These are phyloP conservation scores for Parmales sp. DNA, from an alignment of 108 stramenopile genomes.

Conservation along the genomic window DNA sequence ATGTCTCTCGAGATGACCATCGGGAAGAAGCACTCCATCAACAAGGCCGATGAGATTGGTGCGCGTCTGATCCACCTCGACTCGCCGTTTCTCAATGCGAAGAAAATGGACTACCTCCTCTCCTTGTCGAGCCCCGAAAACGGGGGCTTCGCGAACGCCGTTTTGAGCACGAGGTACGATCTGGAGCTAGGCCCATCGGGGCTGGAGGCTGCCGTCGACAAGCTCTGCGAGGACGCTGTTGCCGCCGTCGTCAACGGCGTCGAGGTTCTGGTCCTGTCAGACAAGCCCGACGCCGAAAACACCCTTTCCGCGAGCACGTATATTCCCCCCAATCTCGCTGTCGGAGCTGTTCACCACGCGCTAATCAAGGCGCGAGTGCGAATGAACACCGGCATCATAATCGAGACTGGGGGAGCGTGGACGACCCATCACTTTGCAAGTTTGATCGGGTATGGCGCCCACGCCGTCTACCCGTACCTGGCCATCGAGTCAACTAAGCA, in stretches of 20 bases:
- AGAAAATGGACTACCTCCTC: constrained; percentile 58
- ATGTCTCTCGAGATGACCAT: constrained; percentile 92
- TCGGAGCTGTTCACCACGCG: constrained; percentile 91
- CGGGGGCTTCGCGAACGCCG: constrained; percentile 63
- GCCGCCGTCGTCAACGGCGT: constrained; percentile 67
- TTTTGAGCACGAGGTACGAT: constrained; percentile 71
- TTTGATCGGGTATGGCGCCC: constrained; percentile 87
- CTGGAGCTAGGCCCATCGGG: constrained; percentile 67
- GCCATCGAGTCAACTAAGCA: constrained; percentile 88
- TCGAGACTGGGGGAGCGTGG: constrained; percentile 86
- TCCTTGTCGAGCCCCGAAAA: constrained; percentile 44
- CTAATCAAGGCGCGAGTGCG: constrained; percentile 83
- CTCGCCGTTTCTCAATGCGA: constrained; percentile 60
- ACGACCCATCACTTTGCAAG: constrained; percentile 89
- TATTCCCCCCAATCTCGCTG: constrained; percentile 83
- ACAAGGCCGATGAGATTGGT: constrained; percentile 75
- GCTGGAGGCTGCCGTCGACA: constrained; percentile 67
- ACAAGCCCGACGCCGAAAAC: constrained; percentile 52
- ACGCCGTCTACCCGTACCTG: constrained; percentile 88
- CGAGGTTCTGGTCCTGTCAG: constrained; percentile 82
- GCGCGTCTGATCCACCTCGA: constrained; percentile 70
- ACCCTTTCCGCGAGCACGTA: constrained; percentile 55
- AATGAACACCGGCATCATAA: constrained; percentile 78
- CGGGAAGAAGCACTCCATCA: constrained; percentile 83
- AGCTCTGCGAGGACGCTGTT: constrained; percentile 68